Evolutionary conservation across 495 filamentous ascomycete species (phyloP), one percentile per base, ranked within the genome.

Genomic region (Podospora didyma): DNA sequence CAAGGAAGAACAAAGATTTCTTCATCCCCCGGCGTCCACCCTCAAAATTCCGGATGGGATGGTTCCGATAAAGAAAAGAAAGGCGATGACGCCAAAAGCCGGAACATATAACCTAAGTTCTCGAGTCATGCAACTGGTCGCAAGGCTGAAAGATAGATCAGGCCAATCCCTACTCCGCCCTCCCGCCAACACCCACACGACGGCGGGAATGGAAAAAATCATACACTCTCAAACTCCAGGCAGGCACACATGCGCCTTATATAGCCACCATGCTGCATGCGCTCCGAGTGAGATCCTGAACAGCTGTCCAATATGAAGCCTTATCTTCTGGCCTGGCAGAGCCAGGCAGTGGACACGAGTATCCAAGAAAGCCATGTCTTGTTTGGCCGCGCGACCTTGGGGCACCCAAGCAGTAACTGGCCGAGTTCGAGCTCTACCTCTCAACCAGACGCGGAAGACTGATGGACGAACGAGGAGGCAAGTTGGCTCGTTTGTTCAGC

Each of bases 321-420:
- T 34, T 23, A 59, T 58, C 53, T 62, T 59, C 39, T 22, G 39
- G 49, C 47, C 50, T 35, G 31, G 31, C 37, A 34, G 41, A 54
- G 44, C 52, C 41, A 49, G 51, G 47, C 31, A 11, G 28, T 26
- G 35, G 52, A 57, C 45, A 31, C 26, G 31, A 35, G 52, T 69
- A 69, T 69, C 67, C 67, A 69, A 69, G 60, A 68, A 67, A 62
- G 37, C 51, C 17, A 21, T 49, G 24, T 11, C 50, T 50, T 41
- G 14, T 17, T 51, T 11, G 19, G 26, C 21, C 20, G 7, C 35
- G 46, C 5, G 41, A 41, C 26, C 26, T 31, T 28, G 19, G 49
- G 34, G 39, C n/a, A 12, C n/a, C n/a, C 39, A 39, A 4, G 2
- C 7, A 28, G 21, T 9, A 21, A 14, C 1, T 7, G 35, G 47